Conservation (phyloP, 257 asterid genomes). For the Plantago major region DNA sequence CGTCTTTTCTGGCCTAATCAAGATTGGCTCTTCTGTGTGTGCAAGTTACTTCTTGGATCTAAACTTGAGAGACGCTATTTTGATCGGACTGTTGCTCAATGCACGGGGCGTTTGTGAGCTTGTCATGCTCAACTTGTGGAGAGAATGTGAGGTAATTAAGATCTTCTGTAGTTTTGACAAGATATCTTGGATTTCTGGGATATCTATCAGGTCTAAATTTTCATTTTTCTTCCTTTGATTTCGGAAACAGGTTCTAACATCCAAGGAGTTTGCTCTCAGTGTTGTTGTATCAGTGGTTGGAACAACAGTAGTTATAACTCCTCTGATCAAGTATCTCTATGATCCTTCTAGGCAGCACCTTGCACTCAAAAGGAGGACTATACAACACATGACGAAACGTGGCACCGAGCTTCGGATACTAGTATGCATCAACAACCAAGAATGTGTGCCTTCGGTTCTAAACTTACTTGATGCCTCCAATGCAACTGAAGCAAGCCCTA, state of each 20-base stretch:
- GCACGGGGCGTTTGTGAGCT: conserved; percentile 64
- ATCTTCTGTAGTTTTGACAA: background rate
- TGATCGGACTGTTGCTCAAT: conserved; percentile 60
- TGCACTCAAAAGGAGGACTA: conserved; percentile 43
- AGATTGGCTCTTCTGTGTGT: conserved; percentile 35
- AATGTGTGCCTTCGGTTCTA: conserved; percentile 47
- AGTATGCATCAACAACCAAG: conserved; percentile 55
- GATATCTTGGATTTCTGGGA: background rate
- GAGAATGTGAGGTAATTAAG: conserved; percentile 42
- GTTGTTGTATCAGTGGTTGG: conserved; percentile 42
- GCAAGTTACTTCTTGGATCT: conserved; percentile 34
- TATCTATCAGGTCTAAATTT: no score
- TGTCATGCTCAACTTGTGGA: conserved; percentile 48
- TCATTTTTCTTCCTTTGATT: background rate
- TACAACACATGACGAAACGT: conserved; percentile 47
- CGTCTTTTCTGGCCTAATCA: conserved; percentile 23
- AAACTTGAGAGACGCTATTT: conserved; percentile 35
- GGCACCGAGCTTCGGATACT: conserved; percentile 54
- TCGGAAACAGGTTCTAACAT: conserved; percentile 36
- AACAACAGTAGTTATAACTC: conserved; percentile 52
- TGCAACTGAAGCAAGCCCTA: conserved; percentile 53
- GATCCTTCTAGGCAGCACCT: conserved; percentile 34
- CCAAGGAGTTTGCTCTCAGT: conserved; percentile 49
- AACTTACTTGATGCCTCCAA: conserved; percentile 67
- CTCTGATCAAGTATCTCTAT: conserved; percentile 42